Percentiles rank a stretch among this genome's conserved stretches.
Evolutionary conservation across 176 grass and related monocot genomes (phyloP).

Genomic region (Musa itinerans): DNA sequence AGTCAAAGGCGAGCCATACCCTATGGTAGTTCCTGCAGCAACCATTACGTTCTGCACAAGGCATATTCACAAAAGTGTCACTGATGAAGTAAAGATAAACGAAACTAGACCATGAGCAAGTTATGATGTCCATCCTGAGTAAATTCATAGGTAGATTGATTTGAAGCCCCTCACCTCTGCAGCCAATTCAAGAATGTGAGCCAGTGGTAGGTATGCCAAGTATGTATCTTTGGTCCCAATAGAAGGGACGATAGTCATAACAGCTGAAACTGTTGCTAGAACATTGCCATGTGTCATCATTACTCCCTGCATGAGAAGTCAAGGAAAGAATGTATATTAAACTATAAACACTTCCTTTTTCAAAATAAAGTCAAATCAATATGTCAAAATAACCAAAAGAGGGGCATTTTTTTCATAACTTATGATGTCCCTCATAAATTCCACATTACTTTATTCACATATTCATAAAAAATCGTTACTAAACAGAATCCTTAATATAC

Average conservation of each 20-base stretch:
- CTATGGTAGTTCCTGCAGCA: slow-evolving; percentile 70
- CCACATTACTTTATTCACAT: too few species aligned
- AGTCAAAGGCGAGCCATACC: slow-evolving; percentile 84
- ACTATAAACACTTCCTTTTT: neutral
- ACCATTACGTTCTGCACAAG: slow-evolving; percentile 54
- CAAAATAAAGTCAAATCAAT: neutral
- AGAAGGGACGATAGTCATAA: slow-evolving; percentile 75
- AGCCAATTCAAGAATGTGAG: slow-evolving; percentile 92
- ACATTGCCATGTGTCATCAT: slow-evolving; percentile 97
- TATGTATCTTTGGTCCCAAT: slow-evolving; percentile 83
- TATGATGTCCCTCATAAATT: too few species aligned
- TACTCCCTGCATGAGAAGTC: slow-evolving; percentile 44
- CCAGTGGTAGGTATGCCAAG: slow-evolving; percentile 86
- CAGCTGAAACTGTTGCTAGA: slow-evolving; percentile 68
- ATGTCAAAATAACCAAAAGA: neutral
- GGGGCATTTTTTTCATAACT: too few species aligned
- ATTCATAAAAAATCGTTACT: too few species aligned
- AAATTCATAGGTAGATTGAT: neutral
- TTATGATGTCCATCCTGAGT: neutral
- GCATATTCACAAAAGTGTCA: slow-evolving; percentile 9
- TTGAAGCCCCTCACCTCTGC: slow-evolving; percentile 53
- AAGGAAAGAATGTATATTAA: slow-evolving; percentile 29
- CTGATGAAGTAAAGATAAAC: neutral
- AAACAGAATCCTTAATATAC: too few species aligned
- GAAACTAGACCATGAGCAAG: neutral